These are phyloP conservation scores for Pascua guehoae DNA, from an alignment of 1,284 basidiomycete genomes.

Conservation along the genomic window DNA sequence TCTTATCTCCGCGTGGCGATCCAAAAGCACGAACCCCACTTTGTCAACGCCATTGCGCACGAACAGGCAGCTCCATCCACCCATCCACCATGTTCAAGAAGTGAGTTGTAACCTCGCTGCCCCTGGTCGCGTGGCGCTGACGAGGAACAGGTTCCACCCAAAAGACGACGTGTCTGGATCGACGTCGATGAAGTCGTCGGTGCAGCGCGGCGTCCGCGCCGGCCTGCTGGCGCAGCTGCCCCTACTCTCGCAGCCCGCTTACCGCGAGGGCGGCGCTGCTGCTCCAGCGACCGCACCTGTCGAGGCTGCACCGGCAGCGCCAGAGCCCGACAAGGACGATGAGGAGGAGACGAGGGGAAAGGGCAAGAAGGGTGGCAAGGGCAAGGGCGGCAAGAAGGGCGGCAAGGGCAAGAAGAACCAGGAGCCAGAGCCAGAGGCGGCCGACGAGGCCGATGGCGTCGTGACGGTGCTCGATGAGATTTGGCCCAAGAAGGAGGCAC, in stretches of 20 bases:
- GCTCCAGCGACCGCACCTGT: not conserved
- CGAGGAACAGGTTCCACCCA: conserved; percentile 66
- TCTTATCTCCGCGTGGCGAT: too few species aligned
- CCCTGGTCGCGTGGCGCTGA: conserved; percentile 1
- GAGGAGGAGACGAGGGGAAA: conserved; percentile 11
- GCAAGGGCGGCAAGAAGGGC: conserved; percentile 31
- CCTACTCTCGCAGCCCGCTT: conserved; percentile 52
- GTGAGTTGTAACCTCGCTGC: conserved; percentile 16
- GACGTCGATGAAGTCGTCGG: conserved; percentile 91
- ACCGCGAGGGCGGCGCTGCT: conserved; percentile 20
- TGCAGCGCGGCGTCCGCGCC: conserved; percentile 82
- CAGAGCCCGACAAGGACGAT: conserved; percentile 22
- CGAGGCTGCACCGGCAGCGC: conserved; percentile 5
- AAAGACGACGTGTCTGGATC: conserved; percentile 86
- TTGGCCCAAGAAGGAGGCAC: conserved; percentile 97
- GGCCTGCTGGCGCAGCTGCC: conserved; percentile 81
- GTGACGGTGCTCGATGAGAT: conserved; percentile 72
- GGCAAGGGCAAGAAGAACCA: conserved; percentile 36
- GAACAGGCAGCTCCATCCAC: not conserved
- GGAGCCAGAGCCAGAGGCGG: conserved; percentile 26
- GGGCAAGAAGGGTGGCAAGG: conserved; percentile 37
- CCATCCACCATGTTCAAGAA: conserved; percentile 44
- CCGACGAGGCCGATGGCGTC: conserved; percentile 52
- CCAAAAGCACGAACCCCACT: too few species aligned
- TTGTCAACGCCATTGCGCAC: not conserved